Conservation (phyloP, 2,329 filamentous ascomycete species). For the Cladobotryum protrusum region DNA sequence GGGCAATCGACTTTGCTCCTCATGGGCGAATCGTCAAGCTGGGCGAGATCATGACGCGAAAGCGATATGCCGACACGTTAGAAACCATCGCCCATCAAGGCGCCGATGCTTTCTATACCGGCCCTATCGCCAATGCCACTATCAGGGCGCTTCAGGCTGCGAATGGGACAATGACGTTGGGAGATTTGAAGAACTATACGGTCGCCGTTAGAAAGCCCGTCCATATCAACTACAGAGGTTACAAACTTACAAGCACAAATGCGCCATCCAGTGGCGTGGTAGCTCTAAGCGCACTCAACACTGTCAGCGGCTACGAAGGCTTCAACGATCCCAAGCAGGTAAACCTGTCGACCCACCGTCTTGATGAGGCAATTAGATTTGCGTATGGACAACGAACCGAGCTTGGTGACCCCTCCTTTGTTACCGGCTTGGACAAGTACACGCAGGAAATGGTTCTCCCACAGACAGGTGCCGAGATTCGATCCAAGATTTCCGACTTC, state of each 20-base stretch:
- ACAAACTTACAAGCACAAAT: conserved; percentile 59
- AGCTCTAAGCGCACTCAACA: conserved; percentile 67
- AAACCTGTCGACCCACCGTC: conserved; percentile 63
- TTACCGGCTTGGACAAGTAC: conserved; percentile 51
- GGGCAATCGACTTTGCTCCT: conserved; percentile 81
- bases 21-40: conserved; percentile 58
- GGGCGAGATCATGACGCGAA: conserved; percentile 69
- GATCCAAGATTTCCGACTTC: conserved; percentile 38
- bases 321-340: conserved; percentile 51
- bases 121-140: conserved; percentile 62
- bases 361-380: conserved; percentile 81
- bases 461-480: conserved; percentile 46
- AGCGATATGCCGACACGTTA: conserved; percentile 67
- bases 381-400: conserved; percentile 68
- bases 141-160: conserved; percentile 56
- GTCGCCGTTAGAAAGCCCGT: conserved; percentile 56
- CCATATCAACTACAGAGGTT: conserved; percentile 60
- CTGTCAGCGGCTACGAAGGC: conserved; percentile 61
- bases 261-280: conserved; percentile 72
- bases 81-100: conserved; percentile 63
- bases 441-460: conserved; percentile 62
- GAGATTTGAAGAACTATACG: conserved; percentile 67
- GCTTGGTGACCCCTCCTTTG: conserved; percentile 71
- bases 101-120: conserved; percentile 62
- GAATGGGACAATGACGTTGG: conserved; percentile 71